Evolutionary conservation across 2,329 filamentous ascomycete species (phyloP).

Genomic region (Ceratocystis harringtonii): DNA sequence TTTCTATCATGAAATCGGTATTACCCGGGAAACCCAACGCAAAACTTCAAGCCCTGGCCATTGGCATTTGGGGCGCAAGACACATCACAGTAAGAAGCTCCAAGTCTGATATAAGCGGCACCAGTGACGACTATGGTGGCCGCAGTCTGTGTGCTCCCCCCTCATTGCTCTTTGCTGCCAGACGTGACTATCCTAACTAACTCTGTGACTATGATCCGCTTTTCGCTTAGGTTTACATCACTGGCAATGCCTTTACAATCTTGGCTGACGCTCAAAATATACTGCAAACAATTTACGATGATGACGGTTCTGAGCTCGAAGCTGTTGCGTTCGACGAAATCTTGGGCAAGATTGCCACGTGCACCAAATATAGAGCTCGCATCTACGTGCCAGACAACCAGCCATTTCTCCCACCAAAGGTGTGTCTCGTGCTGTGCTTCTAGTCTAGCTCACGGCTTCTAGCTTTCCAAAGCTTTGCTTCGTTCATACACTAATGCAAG

Average conservation of each 20-base stretch:
- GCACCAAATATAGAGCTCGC: slow-evolving; percentile 50
- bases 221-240: slow-evolving; percentile 60
- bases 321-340: slow-evolving; percentile 68
- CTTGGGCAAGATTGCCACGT: slow-evolving; percentile 72
- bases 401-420: slow-evolving; percentile 8
- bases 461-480: neutral
- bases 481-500: neutral
- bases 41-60: slow-evolving; percentile 62
- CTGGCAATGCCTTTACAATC: slow-evolving; percentile 73
- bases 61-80: slow-evolving; percentile 55
- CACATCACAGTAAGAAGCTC: slow-evolving; percentile 50
- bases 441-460: neutral
- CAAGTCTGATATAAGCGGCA: neutral
- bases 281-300: slow-evolving; percentile 81
- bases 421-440: neutral
- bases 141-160: neutral
- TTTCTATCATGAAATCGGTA: slow-evolving; percentile 55
- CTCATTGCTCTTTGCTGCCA: neutral
- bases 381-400: slow-evolving; percentile 56
- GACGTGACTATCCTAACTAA: neutral
- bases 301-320: slow-evolving; percentile 53
- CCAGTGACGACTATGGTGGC: neutral
- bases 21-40: slow-evolving; percentile 65
- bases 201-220: neutral
- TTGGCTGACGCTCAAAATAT: slow-evolving; percentile 59